phyloP scores from a whole-genome alignment of 345 rosid genomes.

The Capsella bursapastoris region DNA sequence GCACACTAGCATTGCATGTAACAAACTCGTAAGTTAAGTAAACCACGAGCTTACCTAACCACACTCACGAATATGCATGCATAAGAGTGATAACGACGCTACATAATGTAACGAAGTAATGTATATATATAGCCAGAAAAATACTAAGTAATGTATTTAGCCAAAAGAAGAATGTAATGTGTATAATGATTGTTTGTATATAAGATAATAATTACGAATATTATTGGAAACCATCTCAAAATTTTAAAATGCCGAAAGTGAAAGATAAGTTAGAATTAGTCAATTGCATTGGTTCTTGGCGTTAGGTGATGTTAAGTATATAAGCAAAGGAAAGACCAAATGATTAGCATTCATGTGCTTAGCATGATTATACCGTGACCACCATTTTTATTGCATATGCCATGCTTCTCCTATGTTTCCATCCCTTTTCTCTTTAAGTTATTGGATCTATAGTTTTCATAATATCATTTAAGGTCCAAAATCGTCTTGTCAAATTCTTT shows the following conservation, averaged over 20 bases:
- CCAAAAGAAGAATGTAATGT: constrained; percentile 1
- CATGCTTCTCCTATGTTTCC: constrained; percentile 31
- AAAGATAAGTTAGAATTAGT: constrained; percentile 18
- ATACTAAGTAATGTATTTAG: constrained; percentile 6
- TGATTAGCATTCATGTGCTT: constrained; percentile 46
- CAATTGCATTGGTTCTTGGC: constrained; percentile 9
- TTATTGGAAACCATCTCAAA: constrained; percentile 4
- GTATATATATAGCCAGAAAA: not conserved
- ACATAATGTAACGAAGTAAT: constrained; percentile 8
- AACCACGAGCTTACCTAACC: constrained; percentile 11
- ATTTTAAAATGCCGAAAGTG: constrained; percentile 29
- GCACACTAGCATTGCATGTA: not conserved
- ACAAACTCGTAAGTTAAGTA: not conserved
- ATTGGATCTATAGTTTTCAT: not conserved
- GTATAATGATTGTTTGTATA: not conserved
- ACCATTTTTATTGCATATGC: constrained; percentile 36
- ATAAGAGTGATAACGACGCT: constrained; percentile 26
- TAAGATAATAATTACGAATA: constrained; percentile 13
- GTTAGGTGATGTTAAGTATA: constrained; percentile 38
- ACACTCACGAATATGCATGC: constrained; percentile 17
- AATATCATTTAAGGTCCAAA: constrained; percentile 3
- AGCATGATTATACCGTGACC: constrained; percentile 41
- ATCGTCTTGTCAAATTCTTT: not conserved
- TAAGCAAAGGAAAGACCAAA: constrained; percentile 47
- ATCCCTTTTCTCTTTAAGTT: constrained; percentile 13